Conservation (phyloP, 75 land plant genomes). For the Larix kaempferi region DNA sequence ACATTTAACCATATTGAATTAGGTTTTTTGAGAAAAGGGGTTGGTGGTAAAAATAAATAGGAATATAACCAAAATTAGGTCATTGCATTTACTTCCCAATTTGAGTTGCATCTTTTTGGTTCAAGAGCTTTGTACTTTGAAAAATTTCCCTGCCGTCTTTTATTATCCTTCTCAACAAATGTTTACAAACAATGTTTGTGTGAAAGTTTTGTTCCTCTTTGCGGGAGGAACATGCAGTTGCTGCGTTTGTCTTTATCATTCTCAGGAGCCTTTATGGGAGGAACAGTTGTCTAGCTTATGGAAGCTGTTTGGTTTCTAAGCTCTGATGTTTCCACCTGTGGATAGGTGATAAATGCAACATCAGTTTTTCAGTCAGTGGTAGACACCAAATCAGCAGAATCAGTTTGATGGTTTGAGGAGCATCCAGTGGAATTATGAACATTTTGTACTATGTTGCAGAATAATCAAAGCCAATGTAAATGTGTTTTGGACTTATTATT, state of each 20-base stretch:
- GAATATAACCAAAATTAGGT: too few relatives aligned
- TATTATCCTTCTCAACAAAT: neutral
- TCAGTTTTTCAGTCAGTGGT: too few relatives aligned
- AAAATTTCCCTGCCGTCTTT: neutral
- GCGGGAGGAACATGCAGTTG: neutral
- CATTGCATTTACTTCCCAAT: too few relatives aligned
- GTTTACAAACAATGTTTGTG: neutral
- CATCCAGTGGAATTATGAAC: neutral
- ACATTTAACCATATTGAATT: too few relatives aligned
- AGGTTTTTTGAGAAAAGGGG: neutral
- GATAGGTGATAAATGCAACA: too few relatives aligned
- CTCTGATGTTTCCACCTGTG: neutral
- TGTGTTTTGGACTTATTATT: too few relatives aligned
- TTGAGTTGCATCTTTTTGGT: neutral
- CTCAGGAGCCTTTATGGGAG: too few relatives aligned
- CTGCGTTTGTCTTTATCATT: neutral
- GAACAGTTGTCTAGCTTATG: neutral
- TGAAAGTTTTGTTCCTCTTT: neutral
- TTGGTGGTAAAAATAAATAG: neutral
- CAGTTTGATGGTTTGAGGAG: neutral
- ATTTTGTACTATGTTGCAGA: neutral
- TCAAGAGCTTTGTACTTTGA: neutral
- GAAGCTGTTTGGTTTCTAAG: neutral
- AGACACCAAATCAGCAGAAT: neutral
- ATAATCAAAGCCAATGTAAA: neutral